These are phyloP conservation scores for Corynespora cassiicola DNA, from an alignment of 2,329 filamentous ascomycete species.

Conservation along the genomic window DNA sequence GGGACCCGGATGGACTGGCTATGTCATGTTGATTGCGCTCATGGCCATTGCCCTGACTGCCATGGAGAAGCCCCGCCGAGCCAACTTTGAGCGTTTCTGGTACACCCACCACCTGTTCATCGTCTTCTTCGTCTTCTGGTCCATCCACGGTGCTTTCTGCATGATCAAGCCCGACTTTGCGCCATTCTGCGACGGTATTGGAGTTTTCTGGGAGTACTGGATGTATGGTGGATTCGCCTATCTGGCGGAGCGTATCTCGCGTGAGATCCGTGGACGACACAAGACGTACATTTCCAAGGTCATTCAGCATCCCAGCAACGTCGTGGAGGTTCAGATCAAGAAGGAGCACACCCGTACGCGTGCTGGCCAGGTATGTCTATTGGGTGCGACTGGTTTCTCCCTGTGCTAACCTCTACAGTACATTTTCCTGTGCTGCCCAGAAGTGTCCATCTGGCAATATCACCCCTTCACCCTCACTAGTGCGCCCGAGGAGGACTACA, in stretches of 20 bases:
- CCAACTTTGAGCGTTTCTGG: slow-evolving; percentile 91
- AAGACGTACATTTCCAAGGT: slow-evolving; percentile 90
- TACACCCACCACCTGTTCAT: slow-evolving; percentile 89
- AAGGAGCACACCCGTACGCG: slow-evolving; percentile 84
- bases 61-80: slow-evolving; percentile 76
- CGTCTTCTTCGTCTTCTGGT: slow-evolving; percentile 89
- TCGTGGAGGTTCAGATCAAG: slow-evolving; percentile 91
- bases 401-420: slow-evolving; percentile 57
- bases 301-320: slow-evolving; percentile 86
- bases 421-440: slow-evolving; percentile 87
- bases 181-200: slow-evolving; percentile 77
- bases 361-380: slow-evolving; percentile 66
- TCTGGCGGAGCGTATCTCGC: slow-evolving; percentile 77
- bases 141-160: slow-evolving; percentile 87
- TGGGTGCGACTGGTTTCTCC: not conserved
- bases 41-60: slow-evolving; percentile 82
- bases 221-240: slow-evolving; percentile 84
- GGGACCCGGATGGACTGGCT: slow-evolving; percentile 85
- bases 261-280: slow-evolving; percentile 80
- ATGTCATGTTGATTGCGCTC: slow-evolving; percentile 79
- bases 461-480: slow-evolving; percentile 87
- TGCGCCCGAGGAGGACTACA: slow-evolving; percentile 88
- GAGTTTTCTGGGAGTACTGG: slow-evolving; percentile 91
- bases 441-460: slow-evolving; percentile 87
- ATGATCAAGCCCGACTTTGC: slow-evolving; percentile 87